Evolutionary conservation across 164 flowering plant genomes (phyloP).

Genomic region (Amborella trichopoda): DNA sequence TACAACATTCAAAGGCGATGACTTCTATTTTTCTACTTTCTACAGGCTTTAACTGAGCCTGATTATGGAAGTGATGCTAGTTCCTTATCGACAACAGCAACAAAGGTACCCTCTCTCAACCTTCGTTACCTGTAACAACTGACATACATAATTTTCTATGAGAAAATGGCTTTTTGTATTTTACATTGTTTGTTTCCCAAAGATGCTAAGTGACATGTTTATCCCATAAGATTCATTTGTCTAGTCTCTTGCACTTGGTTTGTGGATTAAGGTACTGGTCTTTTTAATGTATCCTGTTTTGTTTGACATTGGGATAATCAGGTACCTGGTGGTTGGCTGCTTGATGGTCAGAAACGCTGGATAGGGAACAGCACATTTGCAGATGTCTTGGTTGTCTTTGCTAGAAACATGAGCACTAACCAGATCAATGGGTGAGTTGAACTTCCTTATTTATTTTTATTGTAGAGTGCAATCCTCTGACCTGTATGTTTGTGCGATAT

Average conservation of each 20-base stretch:
- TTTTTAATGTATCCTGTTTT: neutral
- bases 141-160: neutral
- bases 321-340: slow-evolving; percentile 92
- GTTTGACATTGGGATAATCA: slow-evolving; percentile 13
- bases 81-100: slow-evolving; percentile 70
- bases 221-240: too few relatives aligned
- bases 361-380: slow-evolving; percentile 98
- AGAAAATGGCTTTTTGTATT: too few relatives aligned
- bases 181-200: too few relatives aligned
- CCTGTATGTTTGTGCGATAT: too few relatives aligned
- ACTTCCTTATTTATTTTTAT: too few relatives aligned
- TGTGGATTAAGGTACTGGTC: neutral
- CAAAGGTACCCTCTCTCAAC: slow-evolving; percentile 34
- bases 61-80: slow-evolving; percentile 98
- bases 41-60: slow-evolving; percentile 84
- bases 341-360: slow-evolving; percentile 97
- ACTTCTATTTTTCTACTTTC: neutral
- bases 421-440: slow-evolving; percentile 78
- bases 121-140: neutral
- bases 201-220: too few relatives aligned
- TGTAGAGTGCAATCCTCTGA: too few relatives aligned
- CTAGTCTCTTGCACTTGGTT: too few relatives aligned
- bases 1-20: neutral
- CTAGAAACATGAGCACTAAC: slow-evolving; percentile 66
- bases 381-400: slow-evolving; percentile 75